Evolutionary conservation across 257 asterid genomes (phyloP), one percentile per base, ranked within the genome.

Genomic region (Fraxinus anomala): DNA sequence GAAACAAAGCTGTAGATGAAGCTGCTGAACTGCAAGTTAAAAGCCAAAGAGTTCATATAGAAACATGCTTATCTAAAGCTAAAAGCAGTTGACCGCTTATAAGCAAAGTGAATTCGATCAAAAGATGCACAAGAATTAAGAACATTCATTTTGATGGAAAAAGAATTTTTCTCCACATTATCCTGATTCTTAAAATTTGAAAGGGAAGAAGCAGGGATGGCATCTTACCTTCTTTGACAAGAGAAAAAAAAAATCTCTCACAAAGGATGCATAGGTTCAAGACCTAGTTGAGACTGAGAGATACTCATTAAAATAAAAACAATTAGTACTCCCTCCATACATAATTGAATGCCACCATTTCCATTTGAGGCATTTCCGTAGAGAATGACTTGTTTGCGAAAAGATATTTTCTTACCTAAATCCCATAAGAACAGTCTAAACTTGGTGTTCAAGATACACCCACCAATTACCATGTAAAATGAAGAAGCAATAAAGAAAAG

Each of bases 1-100:
- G 92, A 91, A 94, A 85, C 84, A 80, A 76, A 90, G 91, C 75
- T 75, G 81, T 87, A 94, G 87, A 83, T 84, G 74, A 73, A 94
- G 97, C 83, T 79, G 85, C 51, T 83, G 92, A 78, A 12, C 98
- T 94, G 94, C 91, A 89, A 80, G 47, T 5, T 9, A 77, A 69
- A 83, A 59, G 68, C 81, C 63, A 75, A 21, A 40, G 17, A n/a
- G 79, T 68, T 76, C 73, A 42, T 75, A 78, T 68, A 54, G 82
- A 66, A 31, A 30, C 34, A 30, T 70, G 28, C 56, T 37, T n/a
- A 4, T 44, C 66, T 49, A 61, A 70, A 70, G 2, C 56, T 47
- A 47, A 47, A 47, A 78, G 47, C 70, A 79, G 13, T 69, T 56
- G 26, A 30, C 51, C 6, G 77, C 26, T 42, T 61, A 42, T 47